Percentiles rank a stretch among this genome's conserved stretches.
Evolutionary conservation across 2,329 filamentous ascomycete genomes (phyloP).

Genomic region (Pseudogymnoascus sp.): DNA sequence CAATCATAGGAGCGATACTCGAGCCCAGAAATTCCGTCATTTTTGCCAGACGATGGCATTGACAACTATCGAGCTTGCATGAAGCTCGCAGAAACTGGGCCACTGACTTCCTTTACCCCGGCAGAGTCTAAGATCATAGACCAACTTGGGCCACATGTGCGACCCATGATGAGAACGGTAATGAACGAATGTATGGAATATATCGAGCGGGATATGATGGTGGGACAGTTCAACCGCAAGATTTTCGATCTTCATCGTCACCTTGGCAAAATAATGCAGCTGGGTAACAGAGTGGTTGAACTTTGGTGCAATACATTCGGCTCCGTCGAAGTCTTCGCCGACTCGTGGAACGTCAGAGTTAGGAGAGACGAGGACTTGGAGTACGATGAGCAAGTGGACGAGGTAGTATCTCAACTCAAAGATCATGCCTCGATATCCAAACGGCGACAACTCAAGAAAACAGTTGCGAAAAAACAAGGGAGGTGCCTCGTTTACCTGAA

Average conservation of each 20-base stretch:
- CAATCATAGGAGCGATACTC: constrained; percentile 2
- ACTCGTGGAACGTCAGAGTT: constrained; percentile 10
- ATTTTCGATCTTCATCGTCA: neutral
- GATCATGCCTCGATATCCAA: constrained; percentile 12
- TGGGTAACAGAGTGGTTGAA: constrained; percentile 5
- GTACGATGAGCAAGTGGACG: constrained; percentile 16
- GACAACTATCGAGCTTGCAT: neutral
- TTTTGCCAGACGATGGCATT: neutral
- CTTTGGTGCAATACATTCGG: neutral
- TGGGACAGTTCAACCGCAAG: neutral
- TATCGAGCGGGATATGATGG: constrained; percentile 1
- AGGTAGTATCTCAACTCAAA: constrained; percentile 14
- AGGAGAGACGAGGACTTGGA: constrained; percentile 11
- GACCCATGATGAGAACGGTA: neutral
- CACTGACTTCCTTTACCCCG: neutral
- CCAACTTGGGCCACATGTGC: neutral
- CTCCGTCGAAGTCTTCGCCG: neutral
- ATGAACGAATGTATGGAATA: constrained; percentile 3
- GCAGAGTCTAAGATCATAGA: neutral
- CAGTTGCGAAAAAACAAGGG: constrained; percentile 16
- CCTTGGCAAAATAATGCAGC: neutral
- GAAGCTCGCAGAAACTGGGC: neutral
- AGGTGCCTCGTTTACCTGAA: neutral
- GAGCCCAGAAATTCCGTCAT: neutral
- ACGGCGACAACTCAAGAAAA: neutral